Conservation (phyloP, 805 yeast genomes). For the Peterozyma toletana region DNA sequence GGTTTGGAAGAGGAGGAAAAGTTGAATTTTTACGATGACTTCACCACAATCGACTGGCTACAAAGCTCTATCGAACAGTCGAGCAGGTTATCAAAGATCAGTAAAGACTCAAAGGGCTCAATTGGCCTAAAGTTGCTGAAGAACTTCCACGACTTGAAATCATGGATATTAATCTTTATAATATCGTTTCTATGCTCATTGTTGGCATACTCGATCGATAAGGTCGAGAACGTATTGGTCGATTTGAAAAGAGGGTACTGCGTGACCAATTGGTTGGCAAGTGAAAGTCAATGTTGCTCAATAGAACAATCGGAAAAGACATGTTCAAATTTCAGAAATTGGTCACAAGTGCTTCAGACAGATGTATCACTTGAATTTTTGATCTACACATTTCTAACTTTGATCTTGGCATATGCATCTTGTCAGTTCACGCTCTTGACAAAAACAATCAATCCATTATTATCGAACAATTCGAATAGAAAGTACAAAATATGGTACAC, state of each 20-base stretch:
- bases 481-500: conserved; percentile 27
- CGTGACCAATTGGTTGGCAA: conserved; percentile 31
- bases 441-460: conserved; percentile 26
- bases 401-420: conserved; percentile 35
- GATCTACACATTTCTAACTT: conserved; percentile 29
- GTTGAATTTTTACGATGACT: conserved; percentile 43
- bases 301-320: conserved; percentile 7
- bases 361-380: conserved; percentile 21
- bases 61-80: conserved; percentile 39
- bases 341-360: conserved; percentile 27
- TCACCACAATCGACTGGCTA: conserved; percentile 57
- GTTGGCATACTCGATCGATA: conserved; percentile 43
- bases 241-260: conserved; percentile 50
- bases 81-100: conserved; percentile 28
- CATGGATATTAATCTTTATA: conserved; percentile 41
- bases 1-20: background rate
- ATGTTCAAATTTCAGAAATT: conserved; percentile 36
- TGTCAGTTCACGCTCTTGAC: conserved; percentile 39
- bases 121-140: conserved; percentile 11
- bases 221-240: conserved; percentile 36
- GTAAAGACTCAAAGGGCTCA: conserved; percentile 16
- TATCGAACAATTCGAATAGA: conserved; percentile 1
- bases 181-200: conserved; percentile 38
- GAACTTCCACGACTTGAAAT: conserved; percentile 30
- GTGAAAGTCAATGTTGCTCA: conserved; percentile 36